phyloP scores from a whole-genome alignment of 352 stramenopile genomes.

The Phytophthora constricta region DNA sequence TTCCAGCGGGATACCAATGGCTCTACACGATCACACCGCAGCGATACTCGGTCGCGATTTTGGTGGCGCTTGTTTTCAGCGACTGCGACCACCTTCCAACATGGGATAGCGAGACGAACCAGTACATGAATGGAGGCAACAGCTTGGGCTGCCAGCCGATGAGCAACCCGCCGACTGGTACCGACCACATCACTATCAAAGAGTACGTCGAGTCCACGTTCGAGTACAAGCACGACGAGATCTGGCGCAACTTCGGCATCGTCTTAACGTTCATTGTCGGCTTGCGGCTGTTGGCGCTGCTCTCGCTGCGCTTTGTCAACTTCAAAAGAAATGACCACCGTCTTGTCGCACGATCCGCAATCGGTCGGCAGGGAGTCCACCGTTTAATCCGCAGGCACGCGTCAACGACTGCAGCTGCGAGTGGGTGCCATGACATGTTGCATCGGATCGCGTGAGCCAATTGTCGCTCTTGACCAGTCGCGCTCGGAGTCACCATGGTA shows the following conservation, averaged over 20 bases:
- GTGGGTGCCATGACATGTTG: too few relatives aligned
- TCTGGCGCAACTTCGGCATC: constrained; percentile 43
- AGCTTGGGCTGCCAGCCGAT: constrained; percentile 46
- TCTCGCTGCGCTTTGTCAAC: constrained; percentile 55
- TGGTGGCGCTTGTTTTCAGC: constrained; percentile 43
- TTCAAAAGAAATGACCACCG: constrained; percentile 47
- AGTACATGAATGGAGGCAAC: constrained; percentile 27
- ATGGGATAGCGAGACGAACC: constrained; percentile 21
- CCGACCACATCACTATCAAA: constrained; percentile 46
- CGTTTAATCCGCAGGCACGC: too few relatives aligned
- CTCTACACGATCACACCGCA: constrained; percentile 41
- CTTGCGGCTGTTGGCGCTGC: constrained; percentile 45
- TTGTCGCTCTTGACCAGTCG: too few relatives aligned
- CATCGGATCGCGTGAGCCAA: too few relatives aligned
- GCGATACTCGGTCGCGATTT: constrained; percentile 42
- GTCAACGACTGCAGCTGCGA: too few relatives aligned
- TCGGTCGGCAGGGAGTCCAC: too few relatives aligned
- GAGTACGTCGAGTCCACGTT: constrained; percentile 50
- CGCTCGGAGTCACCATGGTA: too few relatives aligned
- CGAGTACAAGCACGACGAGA: constrained; percentile 53
- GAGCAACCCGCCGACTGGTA: constrained; percentile 25
- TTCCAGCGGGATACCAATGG: constrained; percentile 55
- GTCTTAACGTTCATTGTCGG: constrained; percentile 48
- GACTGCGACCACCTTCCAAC: constrained; percentile 40
- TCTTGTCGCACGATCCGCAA: too few relatives aligned